These are phyloP conservation scores for Chrysoporthe austroafricana DNA, from an alignment of 2,329 filamentous ascomycete species.

Conservation along the genomic window DNA sequence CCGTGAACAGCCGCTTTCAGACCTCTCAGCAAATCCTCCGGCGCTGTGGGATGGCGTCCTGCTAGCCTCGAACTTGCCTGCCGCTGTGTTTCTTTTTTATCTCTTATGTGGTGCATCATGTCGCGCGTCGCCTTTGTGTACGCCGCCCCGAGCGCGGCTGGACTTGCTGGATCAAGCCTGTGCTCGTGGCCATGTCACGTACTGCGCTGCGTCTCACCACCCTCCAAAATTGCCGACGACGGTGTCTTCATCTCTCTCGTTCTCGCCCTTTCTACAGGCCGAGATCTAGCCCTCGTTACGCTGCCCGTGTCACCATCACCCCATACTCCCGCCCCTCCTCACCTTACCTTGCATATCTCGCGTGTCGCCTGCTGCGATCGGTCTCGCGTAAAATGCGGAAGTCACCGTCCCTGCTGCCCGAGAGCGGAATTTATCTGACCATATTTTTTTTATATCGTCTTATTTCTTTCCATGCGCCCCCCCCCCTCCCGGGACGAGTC, in stretches of 20 bases:
- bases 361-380: conserved; percentile 16
- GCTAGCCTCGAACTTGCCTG: not conserved
- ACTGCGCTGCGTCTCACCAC: conserved; percentile 22
- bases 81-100: not conserved
- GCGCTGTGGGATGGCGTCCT: not conserved
- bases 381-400: not conserved
- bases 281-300: not conserved
- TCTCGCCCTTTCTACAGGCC: conserved; percentile 9
- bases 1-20: conserved; percentile 26
- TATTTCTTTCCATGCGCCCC: not conserved
- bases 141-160: conserved; percentile 13
- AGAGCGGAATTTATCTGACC: not conserved
- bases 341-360: conserved; percentile 15
- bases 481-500: conserved; percentile 8
- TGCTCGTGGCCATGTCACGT: conserved; percentile 20
- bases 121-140: not conserved
- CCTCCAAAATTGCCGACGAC: conserved; percentile 22
- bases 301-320: not conserved
- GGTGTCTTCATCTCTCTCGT: conserved; percentile 3
- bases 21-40: not conserved
- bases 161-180: conserved; percentile 23
- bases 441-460: not conserved
- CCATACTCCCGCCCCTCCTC: not conserved
- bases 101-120: not conserved
- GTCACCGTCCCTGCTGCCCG: too few relatives aligned